Evolutionary conservation across 2,329 filamentous ascomycete species (phyloP).

Genomic region (Fusarium irregulare): DNA sequence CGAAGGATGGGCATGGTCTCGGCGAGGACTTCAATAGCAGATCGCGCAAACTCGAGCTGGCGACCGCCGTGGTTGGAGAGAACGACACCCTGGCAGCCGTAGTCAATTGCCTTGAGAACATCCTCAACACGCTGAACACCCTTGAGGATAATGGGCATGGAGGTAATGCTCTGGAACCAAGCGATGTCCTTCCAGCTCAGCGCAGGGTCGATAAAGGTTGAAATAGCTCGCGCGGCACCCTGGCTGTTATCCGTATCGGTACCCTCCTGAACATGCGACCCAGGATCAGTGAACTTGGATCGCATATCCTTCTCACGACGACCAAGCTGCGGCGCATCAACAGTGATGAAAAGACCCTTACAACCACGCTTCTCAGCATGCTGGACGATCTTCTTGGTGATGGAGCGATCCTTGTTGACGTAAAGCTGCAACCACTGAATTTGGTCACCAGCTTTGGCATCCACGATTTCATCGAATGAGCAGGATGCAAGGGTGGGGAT

Average conservation of each 20-base stretch:
- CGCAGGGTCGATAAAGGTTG: constrained; percentile 94
- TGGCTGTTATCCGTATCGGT: constrained; percentile 85
- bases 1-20: constrained; percentile 92
- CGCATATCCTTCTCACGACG: constrained; percentile 98
- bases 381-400: constrained; percentile 89
- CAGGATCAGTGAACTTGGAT: constrained; percentile 85
- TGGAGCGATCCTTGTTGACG: constrained; percentile 93
- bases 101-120: constrained; percentile 85
- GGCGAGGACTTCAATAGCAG: constrained; percentile 88
- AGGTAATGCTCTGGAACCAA: constrained; percentile 91
- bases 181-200: constrained; percentile 93
- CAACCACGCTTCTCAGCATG: constrained; percentile 93
- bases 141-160: constrained; percentile 96
- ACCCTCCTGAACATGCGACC: constrained; percentile 83
- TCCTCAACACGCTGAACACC: constrained; percentile 97
- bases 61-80: constrained; percentile 96
- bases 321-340: constrained; percentile 95
- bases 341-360: constrained; percentile 97
- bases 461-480: constrained; percentile 96
- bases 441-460: constrained; percentile 81
- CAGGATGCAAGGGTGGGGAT: constrained; percentile 97
- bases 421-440: constrained; percentile 98
- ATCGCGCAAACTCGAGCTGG: constrained; percentile 91
- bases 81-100: constrained; percentile 87
- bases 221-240: constrained; percentile 94